These are phyloP conservation scores for Uronychia setigera DNA, from an alignment of 73 alveolate species.

Conservation along the genomic window DNA sequence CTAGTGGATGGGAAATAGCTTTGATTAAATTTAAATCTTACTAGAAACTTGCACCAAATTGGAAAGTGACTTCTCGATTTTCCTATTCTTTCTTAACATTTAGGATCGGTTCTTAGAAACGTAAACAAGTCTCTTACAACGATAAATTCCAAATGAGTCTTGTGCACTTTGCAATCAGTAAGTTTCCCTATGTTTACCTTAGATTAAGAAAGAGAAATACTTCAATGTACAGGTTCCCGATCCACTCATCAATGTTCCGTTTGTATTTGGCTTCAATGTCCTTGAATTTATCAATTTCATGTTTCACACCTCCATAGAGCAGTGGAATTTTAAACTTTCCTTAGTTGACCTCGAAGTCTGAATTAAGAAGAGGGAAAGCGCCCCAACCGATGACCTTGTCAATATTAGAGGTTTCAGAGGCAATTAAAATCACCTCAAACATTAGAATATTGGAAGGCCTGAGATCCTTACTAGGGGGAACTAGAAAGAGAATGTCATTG, in stretches of 20 bases:
- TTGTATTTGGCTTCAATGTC: constrained; percentile 70
- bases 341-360: constrained; percentile 63
- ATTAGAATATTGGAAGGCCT: constrained; percentile 62
- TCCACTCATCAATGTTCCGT: constrained; percentile 71
- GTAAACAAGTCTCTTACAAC: background rate
- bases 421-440: constrained; percentile 55
- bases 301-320: constrained; percentile 60
- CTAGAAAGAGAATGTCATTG: constrained; percentile 38
- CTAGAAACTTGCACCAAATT: background rate
- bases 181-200: constrained; percentile 11
- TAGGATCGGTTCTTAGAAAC: background rate
- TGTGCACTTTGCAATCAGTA: constrained; percentile 51
- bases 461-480: constrained; percentile 57
- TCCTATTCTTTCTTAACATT: background rate
- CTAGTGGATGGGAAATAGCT: background rate
- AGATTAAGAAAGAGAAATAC: constrained; percentile 8
- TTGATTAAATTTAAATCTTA: background rate
- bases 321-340: constrained; percentile 71
- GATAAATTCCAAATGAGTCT: background rate
- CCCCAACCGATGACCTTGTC: constrained; percentile 80
- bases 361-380: constrained; percentile 68
- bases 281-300: constrained; percentile 53
- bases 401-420: constrained; percentile 21
- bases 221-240: constrained; percentile 67
- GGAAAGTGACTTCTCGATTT: background rate